Evolutionary conservation across 345 rosid genomes (phyloP).

Genomic region (Eucalyptus camaldulensis): DNA sequence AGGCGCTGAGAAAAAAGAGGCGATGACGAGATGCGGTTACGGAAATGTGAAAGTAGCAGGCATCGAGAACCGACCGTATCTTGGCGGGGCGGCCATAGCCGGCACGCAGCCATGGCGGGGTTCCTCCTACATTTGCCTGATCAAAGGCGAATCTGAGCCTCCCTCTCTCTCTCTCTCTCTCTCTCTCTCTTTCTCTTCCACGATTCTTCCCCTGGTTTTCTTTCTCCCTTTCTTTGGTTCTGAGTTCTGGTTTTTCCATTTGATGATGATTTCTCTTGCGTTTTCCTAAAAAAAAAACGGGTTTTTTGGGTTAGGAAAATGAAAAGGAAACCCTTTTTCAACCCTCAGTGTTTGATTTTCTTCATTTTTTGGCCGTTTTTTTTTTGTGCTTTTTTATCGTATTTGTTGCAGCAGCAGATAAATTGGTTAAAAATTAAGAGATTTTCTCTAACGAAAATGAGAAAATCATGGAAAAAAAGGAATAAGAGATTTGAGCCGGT

Average conservation of each 20-base stretch:
- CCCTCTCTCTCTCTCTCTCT: fast-evolving
- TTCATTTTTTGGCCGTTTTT: not conserved
- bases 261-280: not conserved
- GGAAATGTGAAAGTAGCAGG: not conserved
- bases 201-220: not conserved
- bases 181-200: not conserved
- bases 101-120: slow-evolving; percentile 1
- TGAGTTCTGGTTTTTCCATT: not conserved
- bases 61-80: not conserved
- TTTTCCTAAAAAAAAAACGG: not conserved
- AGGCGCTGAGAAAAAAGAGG: not conserved
- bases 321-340: not conserved
- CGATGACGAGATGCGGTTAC: not conserved
- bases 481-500: not conserved
- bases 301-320: fast-evolving
- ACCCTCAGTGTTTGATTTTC: not conserved
- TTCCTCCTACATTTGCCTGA: not conserved
- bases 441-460: not conserved
- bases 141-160: slow-evolving; percentile 3
- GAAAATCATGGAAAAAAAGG: not conserved
- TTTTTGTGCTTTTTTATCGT: not conserved
- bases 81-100: not conserved
- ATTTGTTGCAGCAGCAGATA: not conserved
- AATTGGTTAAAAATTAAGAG: not conserved
- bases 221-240: not conserved